These are phyloP conservation scores for Glaciozyma antarctica DNA, from an alignment of 768 basidiomycete genomes.

Conservation along the genomic window DNA sequence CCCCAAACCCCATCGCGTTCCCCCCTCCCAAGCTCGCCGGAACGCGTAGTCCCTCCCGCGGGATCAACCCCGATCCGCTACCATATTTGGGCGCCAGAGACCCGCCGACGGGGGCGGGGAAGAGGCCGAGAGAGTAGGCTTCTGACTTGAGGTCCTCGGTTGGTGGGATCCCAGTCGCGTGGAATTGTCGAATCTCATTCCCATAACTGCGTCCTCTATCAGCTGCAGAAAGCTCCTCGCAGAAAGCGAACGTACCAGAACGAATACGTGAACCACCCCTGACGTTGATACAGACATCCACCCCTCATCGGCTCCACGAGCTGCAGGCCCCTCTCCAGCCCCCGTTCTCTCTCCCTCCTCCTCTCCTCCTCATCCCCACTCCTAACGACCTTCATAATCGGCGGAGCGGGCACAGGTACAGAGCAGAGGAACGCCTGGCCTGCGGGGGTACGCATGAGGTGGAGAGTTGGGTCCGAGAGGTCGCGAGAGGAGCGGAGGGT, in stretches of 20 bases:
- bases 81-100: slow-evolving; percentile 33
- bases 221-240: neutral
- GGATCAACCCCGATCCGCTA: slow-evolving; percentile 50
- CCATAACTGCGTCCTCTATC: slow-evolving; percentile 46
- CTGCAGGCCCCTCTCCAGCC: slow-evolving; percentile 28
- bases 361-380: slow-evolving; percentile 4
- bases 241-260: slow-evolving; percentile 46
- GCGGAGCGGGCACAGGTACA: slow-evolving; percentile 7
- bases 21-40: slow-evolving; percentile 62
- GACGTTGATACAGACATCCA: slow-evolving; percentile 53
- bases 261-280: slow-evolving; percentile 95
- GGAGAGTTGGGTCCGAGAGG: neutral
- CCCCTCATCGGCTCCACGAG: slow-evolving; percentile 30
- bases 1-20: slow-evolving; percentile 41
- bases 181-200: slow-evolving; percentile 89
- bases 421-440: slow-evolving; percentile 35
- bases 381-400: neutral
- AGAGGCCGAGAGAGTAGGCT: slow-evolving; percentile 31
- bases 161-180: slow-evolving; percentile 47
- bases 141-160: slow-evolving; percentile 37
- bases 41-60: slow-evolving; percentile 44
- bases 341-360: slow-evolving; percentile 19
- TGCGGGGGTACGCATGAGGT: slow-evolving; percentile 29
- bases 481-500: neutral
- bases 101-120: slow-evolving; percentile 16